phyloP scores from a whole-genome alignment of 495 filamentous ascomycete genomes.

The Xylaria grammica region DNA sequence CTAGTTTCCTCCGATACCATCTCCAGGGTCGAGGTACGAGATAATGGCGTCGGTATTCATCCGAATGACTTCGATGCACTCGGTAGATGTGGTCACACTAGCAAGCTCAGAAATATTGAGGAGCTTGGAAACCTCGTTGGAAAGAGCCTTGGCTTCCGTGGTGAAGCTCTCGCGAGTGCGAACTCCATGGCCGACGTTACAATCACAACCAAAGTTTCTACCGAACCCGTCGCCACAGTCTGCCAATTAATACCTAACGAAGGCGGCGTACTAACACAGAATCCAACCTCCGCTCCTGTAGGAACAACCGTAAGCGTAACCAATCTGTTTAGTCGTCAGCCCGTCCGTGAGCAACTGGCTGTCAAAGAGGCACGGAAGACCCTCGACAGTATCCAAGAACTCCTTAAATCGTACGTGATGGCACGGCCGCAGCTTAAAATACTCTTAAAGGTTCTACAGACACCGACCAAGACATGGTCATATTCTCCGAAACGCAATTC shows the following conservation, averaged over 20 bases:
- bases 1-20: slow-evolving; percentile 77
- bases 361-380: slow-evolving; percentile 67
- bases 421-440: slow-evolving; percentile 68
- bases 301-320: slow-evolving; percentile 78
- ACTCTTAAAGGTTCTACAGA: slow-evolving; percentile 70
- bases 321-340: slow-evolving; percentile 70
- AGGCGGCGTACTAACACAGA: slow-evolving; percentile 48
- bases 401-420: slow-evolving; percentile 78
- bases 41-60: slow-evolving; percentile 86
- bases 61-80: slow-evolving; percentile 70
- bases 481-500: slow-evolving; percentile 68
- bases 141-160: slow-evolving; percentile 82
- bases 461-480: slow-evolving; percentile 67
- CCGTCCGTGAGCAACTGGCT: slow-evolving; percentile 73
- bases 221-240: slow-evolving; percentile 66
- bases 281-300: slow-evolving; percentile 65
- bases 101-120: slow-evolving; percentile 76
- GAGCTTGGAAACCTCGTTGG: slow-evolving; percentile 73
- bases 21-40: slow-evolving; percentile 84
- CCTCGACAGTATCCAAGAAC: slow-evolving; percentile 65
- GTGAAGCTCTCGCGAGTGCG: slow-evolving; percentile 82
- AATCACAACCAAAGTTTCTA: slow-evolving; percentile 73
- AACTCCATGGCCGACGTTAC: slow-evolving; percentile 69
- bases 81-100: slow-evolving; percentile 76
- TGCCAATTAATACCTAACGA: slow-evolving; percentile 41